These are phyloP conservation scores for Niebla homalea DNA, from an alignment of 495 filamentous ascomycete genomes.

Conservation along the genomic window DNA sequence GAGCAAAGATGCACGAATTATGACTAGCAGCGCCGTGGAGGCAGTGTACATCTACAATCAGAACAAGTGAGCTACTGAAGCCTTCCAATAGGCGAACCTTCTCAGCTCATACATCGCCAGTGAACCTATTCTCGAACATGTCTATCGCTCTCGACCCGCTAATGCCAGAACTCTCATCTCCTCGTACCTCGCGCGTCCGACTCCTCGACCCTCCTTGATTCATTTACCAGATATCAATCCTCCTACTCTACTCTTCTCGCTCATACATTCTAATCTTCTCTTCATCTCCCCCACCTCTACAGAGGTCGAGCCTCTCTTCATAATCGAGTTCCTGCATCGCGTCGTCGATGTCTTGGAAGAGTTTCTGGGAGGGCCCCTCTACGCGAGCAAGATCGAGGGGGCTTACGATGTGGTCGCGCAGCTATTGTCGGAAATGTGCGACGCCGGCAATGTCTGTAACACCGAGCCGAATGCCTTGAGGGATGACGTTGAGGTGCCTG, in stretches of 20 bases:
- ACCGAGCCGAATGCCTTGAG: constrained; percentile 89
- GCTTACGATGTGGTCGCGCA: constrained; percentile 94
- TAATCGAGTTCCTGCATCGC: constrained; percentile 88
- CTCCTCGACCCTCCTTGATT: constrained; percentile 73
- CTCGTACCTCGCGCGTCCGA: constrained; percentile 73
- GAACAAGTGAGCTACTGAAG: constrained; percentile 53
- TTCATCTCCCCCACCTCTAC: constrained; percentile 71
- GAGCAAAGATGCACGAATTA: constrained; percentile 15
- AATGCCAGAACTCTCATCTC: constrained; percentile 63
- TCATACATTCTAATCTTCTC: constrained; percentile 72
- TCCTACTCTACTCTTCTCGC: constrained; percentile 79
- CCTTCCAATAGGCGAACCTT: not conserved
- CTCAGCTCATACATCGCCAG: constrained; percentile 21
- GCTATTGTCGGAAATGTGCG: constrained; percentile 89
- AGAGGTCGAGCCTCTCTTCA: constrained; percentile 86
- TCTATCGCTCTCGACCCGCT: constrained; percentile 62
- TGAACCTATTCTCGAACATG: constrained; percentile 51
- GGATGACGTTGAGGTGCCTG: constrained; percentile 82
- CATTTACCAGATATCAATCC: constrained; percentile 71
- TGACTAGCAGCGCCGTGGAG: constrained; percentile 78
- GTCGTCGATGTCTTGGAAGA: constrained; percentile 90
- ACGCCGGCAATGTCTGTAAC: constrained; percentile 77
- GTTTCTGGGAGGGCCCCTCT: constrained; percentile 78
- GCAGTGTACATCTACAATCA: constrained; percentile 95
- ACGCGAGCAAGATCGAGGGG: constrained; percentile 70